Evolutionary conservation across 352 stramenopile genomes (phyloP).

Genomic region (Pythium dissimile): DNA sequence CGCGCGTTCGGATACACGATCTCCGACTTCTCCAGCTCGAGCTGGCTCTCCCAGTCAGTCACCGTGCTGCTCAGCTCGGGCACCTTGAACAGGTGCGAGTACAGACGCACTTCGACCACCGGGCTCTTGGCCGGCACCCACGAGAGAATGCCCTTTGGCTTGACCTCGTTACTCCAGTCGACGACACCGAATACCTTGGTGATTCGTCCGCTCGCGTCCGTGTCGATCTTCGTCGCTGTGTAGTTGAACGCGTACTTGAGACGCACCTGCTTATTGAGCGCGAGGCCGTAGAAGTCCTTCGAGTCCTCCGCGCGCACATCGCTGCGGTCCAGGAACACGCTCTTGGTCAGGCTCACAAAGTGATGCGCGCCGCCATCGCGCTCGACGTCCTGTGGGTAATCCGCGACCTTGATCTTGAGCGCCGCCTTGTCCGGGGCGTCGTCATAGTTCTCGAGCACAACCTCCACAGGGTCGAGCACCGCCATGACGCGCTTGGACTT

Average conservation of each 20-base stretch:
- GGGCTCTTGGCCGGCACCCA: constrained; percentile 91
- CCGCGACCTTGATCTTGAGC: constrained; percentile 50
- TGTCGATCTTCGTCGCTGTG: constrained; percentile 88
- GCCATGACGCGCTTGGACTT: constrained; percentile 75
- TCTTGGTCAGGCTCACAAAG: constrained; percentile 56
- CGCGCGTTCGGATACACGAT: constrained; percentile 82
- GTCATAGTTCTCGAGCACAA: constrained; percentile 70
- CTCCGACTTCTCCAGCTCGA: constrained; percentile 85
- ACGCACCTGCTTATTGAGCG: constrained; percentile 93
- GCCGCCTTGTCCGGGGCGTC: constrained; percentile 30
- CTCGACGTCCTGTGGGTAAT: constrained; percentile 72
- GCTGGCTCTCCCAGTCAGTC: constrained; percentile 73
- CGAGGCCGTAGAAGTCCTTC: constrained; percentile 94
- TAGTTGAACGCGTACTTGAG: constrained; percentile 96
- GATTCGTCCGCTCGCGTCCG: constrained; percentile 49
- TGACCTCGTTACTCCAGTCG: constrained; percentile 76
- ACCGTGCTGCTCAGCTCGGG: constrained; percentile 63
- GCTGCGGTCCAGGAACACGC: constrained; percentile 66
- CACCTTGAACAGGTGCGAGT: constrained; percentile 96
- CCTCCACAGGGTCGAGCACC: constrained; percentile 73
- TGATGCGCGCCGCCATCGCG: constrained; percentile 57
- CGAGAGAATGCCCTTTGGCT: constrained; percentile 94
- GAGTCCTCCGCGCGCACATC: constrained; percentile 63
- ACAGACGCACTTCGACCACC: constrained; percentile 92
- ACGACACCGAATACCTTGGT: constrained; percentile 60